Evolutionary conservation across 139 green algal genomes (phyloP).

Genomic region (Chlorella sp.): DNA sequence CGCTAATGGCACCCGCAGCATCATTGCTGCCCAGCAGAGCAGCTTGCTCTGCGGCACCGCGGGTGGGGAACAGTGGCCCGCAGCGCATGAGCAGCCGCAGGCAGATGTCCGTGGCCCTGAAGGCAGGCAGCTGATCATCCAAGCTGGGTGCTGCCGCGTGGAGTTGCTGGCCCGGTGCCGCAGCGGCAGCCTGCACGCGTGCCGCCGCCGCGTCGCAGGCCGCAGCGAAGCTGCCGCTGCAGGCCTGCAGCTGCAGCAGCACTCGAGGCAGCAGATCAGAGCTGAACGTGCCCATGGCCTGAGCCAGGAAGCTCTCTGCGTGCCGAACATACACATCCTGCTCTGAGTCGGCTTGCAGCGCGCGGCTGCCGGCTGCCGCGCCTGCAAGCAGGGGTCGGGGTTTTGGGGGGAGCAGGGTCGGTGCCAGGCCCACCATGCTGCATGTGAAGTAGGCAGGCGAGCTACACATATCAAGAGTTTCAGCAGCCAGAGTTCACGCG

Average conservation of each 20-base stretch:
- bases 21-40: neutral
- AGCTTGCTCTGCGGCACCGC: slow-evolving; percentile 1
- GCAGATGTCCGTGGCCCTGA: neutral
- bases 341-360: slow-evolving; percentile 17
- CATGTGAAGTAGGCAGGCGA: no score
- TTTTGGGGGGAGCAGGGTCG: neutral
- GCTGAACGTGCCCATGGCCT: slow-evolving; percentile 7
- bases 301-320: slow-evolving; percentile 30
- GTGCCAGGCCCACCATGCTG: neutral
- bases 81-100: slow-evolving; percentile 33
- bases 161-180: neutral
- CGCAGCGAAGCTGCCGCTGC: neutral
- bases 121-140: neutral
- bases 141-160: neutral
- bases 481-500: no score
- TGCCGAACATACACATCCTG: slow-evolving; percentile 28
- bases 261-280: slow-evolving; percentile 18
- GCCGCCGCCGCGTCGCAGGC: slow-evolving; percentile 4
- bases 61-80: slow-evolving; percentile 16
- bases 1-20: neutral
- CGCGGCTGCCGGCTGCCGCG: neutral
- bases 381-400: neutral
- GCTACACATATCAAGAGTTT: no score
- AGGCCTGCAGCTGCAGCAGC: slow-evolving; percentile 5
- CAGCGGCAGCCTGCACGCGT: neutral